Base-by-base conservation (phyloP, 331 rosid genomes). In the Stylosanthes scabra region DNA sequence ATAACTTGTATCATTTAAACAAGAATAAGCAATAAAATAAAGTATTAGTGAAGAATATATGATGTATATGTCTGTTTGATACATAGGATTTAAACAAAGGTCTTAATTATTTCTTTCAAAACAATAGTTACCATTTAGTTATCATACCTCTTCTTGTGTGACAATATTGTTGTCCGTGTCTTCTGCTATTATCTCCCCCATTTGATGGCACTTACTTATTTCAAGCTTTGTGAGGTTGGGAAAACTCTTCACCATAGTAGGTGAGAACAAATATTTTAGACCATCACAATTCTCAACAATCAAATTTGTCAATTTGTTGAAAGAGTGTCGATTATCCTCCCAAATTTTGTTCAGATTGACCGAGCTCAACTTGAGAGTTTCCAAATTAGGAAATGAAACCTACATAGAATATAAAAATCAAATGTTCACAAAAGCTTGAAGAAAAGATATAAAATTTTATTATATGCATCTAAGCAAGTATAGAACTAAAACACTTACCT, bases 121-220 rank as follows among this genome's bases (percentile, higher is more conserved):
- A 31, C 34, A 31, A 31, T 31, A 31, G 34, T 31, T 3, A 31
- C 34, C 2, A 31, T 31, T 31, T 46, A 4, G 6, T 37, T 10
- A 28, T 0, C 56, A 27, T 45, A 78, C 82, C 74, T 65, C 69
- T 12, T 34, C 0, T 1, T 4, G 0, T 41, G 59, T 1, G 15
- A 3, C 2, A 6, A 7, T 59, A 12, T 15, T 31, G 44, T 14
- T n/a, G 8, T 34, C 46, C 12, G 11, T 16, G 6, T 45, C 63
- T 14, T 71, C 6, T 7, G 25, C 5, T 40, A 73, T 67, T 20
- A 79, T 74, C 54, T 67, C 61, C 9, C 65, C 69, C 82, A 78
- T 78, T 44, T 27, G 8, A n/a, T 13, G 50, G 34, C 83, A 78
- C 1, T 40, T 16, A 37, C 74, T 58, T 2, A 78, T 47, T 49